Conservation (phyloP, 805 yeast species). For the Pichia sporocuriosa region DNA sequence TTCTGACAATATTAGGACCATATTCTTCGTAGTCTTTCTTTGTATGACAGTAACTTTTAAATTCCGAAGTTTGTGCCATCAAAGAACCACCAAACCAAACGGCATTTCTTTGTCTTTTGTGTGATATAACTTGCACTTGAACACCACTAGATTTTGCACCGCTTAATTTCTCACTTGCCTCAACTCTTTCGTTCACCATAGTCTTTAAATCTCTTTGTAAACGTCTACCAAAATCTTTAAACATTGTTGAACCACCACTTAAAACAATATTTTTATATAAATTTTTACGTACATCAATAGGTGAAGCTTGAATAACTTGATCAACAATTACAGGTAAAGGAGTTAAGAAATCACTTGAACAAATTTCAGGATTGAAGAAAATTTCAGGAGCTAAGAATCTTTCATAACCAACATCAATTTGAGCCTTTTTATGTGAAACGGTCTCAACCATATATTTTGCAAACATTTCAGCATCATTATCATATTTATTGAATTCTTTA, state of each 20-base stretch:
- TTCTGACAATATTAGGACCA: constrained; percentile 96
- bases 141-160: constrained; percentile 85
- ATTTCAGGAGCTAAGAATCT: constrained; percentile 98
- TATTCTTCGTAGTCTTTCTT: constrained; percentile 95
- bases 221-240: constrained; percentile 95
- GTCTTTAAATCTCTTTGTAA: constrained; percentile 88
- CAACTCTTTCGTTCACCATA: constrained; percentile 84
- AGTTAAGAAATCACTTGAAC: constrained; percentile 88
- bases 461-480: constrained; percentile 87
- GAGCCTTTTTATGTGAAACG: constrained; percentile 54
- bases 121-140: constrained; percentile 93
- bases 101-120: constrained; percentile 95
- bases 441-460: constrained; percentile 88
- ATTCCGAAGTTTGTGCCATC: constrained; percentile 95
- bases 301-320: constrained; percentile 88
- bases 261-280: constrained; percentile 91
- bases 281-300: constrained; percentile 97
- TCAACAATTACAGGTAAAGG: constrained; percentile 97
- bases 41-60: constrained; percentile 93
- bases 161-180: constrained; percentile 67
- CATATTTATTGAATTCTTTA: constrained; percentile 90
- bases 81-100: constrained; percentile 99
- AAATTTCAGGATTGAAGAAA: constrained; percentile 96
- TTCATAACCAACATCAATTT: constrained; percentile 95
- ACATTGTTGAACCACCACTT: constrained; percentile 98